A percentile compares a stretch with the other conserved stretches of the same genome.
phyloP scores from a whole-genome alignment of 257 asterid species.

The Solanum arcanum region DNA sequence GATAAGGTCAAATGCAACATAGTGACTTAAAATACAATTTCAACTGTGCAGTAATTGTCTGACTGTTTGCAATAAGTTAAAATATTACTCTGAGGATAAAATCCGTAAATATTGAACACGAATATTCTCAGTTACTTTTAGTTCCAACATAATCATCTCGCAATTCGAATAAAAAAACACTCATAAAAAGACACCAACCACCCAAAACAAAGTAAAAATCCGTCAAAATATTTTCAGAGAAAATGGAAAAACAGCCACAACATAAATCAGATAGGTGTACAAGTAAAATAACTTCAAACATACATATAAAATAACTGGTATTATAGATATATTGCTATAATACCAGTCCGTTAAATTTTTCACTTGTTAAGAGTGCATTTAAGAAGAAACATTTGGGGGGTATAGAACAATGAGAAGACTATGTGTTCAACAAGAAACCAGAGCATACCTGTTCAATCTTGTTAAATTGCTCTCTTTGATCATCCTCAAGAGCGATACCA shows the following conservation, averaged over 20 bases:
- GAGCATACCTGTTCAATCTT: constrained; percentile 70
- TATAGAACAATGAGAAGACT: not conserved
- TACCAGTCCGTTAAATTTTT: not conserved
- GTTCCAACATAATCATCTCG: not conserved
- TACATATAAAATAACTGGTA: not conserved
- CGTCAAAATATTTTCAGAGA: not conserved
- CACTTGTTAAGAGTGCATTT: not conserved
- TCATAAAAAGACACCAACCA: not conserved
- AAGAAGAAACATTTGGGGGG: not conserved
- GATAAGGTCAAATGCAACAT: not conserved
- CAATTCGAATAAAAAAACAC: not conserved
- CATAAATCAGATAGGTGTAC: not conserved
- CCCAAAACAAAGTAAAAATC: not conserved
- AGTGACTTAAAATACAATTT: not conserved
- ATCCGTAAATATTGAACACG: not conserved
- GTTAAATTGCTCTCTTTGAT: constrained; percentile 77
- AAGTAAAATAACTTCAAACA: not conserved
- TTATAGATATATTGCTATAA: not conserved
- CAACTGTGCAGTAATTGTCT: not conserved
- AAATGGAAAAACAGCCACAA: not conserved
- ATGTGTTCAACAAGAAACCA: not conserved
- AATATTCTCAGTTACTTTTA: not conserved
- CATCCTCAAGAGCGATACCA: constrained; percentile 92
- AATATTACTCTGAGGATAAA: not conserved
- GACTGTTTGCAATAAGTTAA: not conserved